Base-by-base conservation (phyloP, 768 basidiomycete species). In the Naganishia randhawae region DNA sequence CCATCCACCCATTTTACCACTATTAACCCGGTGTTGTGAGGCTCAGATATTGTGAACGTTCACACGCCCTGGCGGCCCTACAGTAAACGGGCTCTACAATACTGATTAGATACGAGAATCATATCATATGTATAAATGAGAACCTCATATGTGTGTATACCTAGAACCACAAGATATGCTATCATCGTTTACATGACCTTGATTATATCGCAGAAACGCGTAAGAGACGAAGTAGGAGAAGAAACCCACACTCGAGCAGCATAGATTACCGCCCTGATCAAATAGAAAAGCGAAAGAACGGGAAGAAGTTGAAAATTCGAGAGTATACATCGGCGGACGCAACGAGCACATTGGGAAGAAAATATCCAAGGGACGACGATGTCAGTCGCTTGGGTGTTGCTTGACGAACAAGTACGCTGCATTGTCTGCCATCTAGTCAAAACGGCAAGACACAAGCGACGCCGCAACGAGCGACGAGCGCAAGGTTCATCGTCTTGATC, bases 401-500 rank as follows among this genome's bases (percentile, higher is more conserved):
- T n/a, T n/a, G 27, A 8, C 9, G 14, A 9, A 27, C 6, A 31
- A n/a, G n/a, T n/a, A n/a, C n/a, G n/a, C n/a, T n/a, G n/a, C n/a
- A n/a, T n/a, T 19, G 9, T 4, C 22, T 13, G 25, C 57, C 37
- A 61, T 61, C n/a, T 61, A 61, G 57, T 61, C 57, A 61, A 42
- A 61, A 41, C 29, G 66, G 29, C 31, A 67, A 45, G 17, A 45
- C 66, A 29, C 41, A 42, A 3, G 66, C n/a, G 0, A 68, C 67
- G 5, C 61, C 67, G 33, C 45, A 62, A 1, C 57, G 7, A 29
- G 67, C 39, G 13, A 62, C 31, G 6, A 68, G 32, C 8, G 67
- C 67, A 14, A 68, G 57, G 33, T 35, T 48, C 41, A 68, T 41
- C 17, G 50, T 57, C 57, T 68, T 68, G 48, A 68, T 51, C 67